phyloP scores from a whole-genome alignment of 1,139 yeast genomes.

The Hansenula lynferdii region DNA sequence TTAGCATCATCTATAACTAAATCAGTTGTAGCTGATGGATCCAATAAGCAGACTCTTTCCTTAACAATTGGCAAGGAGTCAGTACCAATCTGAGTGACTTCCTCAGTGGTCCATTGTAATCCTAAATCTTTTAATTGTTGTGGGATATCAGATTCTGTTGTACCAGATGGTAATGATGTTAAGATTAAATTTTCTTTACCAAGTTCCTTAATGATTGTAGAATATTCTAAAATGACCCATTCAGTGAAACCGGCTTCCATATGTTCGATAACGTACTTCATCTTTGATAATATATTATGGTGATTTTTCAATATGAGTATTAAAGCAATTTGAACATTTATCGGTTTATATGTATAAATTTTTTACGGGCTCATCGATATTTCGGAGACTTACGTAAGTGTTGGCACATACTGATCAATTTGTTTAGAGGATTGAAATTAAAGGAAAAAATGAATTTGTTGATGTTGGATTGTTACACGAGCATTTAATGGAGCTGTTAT shows the following conservation, averaged over 20 bases:
- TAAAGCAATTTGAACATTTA: too few species aligned
- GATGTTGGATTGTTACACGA: too few species aligned
- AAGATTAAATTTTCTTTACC: slow-evolving; percentile 72
- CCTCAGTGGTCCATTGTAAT: slow-evolving; percentile 77
- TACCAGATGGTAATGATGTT: slow-evolving; percentile 67
- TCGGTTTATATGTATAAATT: too few species aligned
- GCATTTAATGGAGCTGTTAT: too few species aligned
- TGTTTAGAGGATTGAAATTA: too few species aligned
- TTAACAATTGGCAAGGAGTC: slow-evolving; percentile 28
- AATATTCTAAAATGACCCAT: slow-evolving; percentile 90
- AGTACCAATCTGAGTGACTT: slow-evolving; percentile 46
- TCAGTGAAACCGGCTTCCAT: slow-evolving; percentile 97
- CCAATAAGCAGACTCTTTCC: slow-evolving; percentile 71
- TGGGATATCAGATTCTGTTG: slow-evolving; percentile 66
- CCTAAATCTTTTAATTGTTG: slow-evolving; percentile 52
- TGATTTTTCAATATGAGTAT: too few species aligned
- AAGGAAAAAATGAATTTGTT: too few species aligned
- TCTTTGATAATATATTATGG: slow-evolving; percentile 20
- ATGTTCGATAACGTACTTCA: slow-evolving; percentile 94
- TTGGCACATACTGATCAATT: too few species aligned
- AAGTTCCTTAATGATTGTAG: slow-evolving; percentile 75
- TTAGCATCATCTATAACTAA: slow-evolving; percentile 63
- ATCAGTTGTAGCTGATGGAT: slow-evolving; percentile 79
- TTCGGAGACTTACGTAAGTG: too few species aligned
- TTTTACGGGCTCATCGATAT: too few species aligned